A percentile compares a stretch with the other conserved stretches of the same genome.
phyloP scores from a whole-genome alignment of 2,329 filamentous ascomycete genomes.

The Monilinia fructigena region DNA sequence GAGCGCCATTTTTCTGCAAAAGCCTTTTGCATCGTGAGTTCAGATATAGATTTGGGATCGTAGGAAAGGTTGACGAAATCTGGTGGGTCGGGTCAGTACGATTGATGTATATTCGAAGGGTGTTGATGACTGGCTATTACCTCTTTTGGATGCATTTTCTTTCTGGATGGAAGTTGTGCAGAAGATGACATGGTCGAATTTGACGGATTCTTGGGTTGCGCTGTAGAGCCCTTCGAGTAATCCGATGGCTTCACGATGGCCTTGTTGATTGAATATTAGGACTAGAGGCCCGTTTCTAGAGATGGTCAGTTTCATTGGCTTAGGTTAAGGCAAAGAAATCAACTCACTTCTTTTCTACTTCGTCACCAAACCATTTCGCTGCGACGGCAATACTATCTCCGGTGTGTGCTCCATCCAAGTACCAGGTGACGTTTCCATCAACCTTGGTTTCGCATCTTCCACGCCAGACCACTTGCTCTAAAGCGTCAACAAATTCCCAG shows the following conservation, averaged over 20 bases:
- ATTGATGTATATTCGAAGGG: not conserved
- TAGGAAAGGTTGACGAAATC: conserved; percentile 57
- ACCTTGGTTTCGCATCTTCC: conserved; percentile 70
- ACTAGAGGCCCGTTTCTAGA: conserved; percentile 45
- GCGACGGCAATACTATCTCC: conserved; percentile 83
- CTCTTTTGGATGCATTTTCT: conserved; percentile 52
- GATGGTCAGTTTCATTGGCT: not conserved
- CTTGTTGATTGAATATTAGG: conserved; percentile 88
- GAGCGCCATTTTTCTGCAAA: conserved; percentile 42
- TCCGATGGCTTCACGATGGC: conserved; percentile 45
- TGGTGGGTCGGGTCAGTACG: conserved; percentile 14
- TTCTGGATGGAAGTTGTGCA: conserved; percentile 67
- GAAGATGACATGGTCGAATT: conserved; percentile 76
- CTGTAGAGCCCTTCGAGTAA: conserved; percentile 52
- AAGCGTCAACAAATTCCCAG: conserved; percentile 64
- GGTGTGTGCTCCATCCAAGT: conserved; percentile 92
- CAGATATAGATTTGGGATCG: conserved; percentile 44
- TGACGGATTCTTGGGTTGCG: conserved; percentile 45
- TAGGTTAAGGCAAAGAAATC: not conserved
- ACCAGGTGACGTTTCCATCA: conserved; percentile 68
- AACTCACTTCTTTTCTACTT: conserved; percentile 41
- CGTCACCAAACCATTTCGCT: conserved; percentile 73
- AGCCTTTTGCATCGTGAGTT: conserved; percentile 64
- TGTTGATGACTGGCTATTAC: conserved; percentile 27
- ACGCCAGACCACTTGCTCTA: conserved; percentile 73